phyloP scores from a whole-genome alignment of 2,329 filamentous ascomycete species.

The Fonsecaea pedrosoi region DNA sequence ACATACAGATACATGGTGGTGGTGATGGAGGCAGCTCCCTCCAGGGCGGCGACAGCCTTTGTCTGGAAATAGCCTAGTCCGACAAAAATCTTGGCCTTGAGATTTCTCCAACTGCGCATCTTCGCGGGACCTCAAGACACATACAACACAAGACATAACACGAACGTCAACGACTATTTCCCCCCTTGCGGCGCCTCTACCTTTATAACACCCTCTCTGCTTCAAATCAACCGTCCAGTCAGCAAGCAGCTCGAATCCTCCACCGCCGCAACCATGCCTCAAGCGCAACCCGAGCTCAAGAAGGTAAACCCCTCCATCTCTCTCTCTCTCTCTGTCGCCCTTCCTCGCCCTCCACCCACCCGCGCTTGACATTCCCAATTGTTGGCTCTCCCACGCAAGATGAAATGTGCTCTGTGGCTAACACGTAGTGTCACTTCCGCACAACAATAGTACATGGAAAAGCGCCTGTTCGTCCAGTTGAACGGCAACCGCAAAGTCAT shows the following conservation, averaged over 20 bases:
- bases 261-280: constrained; percentile 71
- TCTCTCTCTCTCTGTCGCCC: constrained; percentile 27
- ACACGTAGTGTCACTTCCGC: constrained; percentile 12
- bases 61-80: neutral
- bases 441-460: constrained; percentile 90
- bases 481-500: constrained; percentile 98
- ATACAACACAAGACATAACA: too few relatives aligned
- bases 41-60: neutral
- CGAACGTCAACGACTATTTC: neutral
- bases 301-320: constrained; percentile 71
- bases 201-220: neutral
- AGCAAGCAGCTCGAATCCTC: neutral
- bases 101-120: constrained; percentile 5
- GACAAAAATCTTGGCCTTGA: neutral
- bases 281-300: constrained; percentile 98
- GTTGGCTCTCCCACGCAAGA: neutral
- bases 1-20: too few relatives aligned
- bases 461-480: constrained; percentile 95
- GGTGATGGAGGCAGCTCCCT: neutral
- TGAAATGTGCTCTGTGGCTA: neutral
- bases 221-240: neutral
- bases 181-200: neutral
- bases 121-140: neutral
- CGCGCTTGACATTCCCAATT: neutral
- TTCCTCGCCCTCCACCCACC: constrained; percentile 24